Percentiles rank a stretch among this genome's conserved stretches.
These are phyloP conservation scores for Suillus plorans DNA, from an alignment of 768 basidiomycete genomes.

Conservation along the genomic window DNA sequence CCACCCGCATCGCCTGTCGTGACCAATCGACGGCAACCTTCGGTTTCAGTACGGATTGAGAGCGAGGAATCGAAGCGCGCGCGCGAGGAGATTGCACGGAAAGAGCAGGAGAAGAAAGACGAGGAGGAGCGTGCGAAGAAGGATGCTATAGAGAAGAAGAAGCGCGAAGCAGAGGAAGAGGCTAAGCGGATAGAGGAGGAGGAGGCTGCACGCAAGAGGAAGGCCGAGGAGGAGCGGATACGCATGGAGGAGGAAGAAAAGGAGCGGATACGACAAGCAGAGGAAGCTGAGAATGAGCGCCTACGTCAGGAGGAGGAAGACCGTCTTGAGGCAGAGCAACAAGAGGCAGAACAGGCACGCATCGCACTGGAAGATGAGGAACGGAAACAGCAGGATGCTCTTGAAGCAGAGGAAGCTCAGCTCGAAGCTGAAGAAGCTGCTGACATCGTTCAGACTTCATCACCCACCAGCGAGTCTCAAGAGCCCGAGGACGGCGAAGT, in stretches of 20 bases:
- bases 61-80: constrained; percentile 54
- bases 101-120: constrained; percentile 39
- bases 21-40: constrained; percentile 26
- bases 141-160: constrained; percentile 36
- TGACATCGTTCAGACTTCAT: constrained; percentile 28
- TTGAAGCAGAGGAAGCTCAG: constrained; percentile 36
- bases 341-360: constrained; percentile 40
- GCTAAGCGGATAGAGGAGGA: constrained; percentile 45
- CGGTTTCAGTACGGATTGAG: constrained; percentile 64
- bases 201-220: constrained; percentile 40
- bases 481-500: constrained; percentile 42
- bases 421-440: constrained; percentile 29
- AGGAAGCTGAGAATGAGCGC: constrained; percentile 32
- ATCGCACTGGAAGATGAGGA: constrained; percentile 35
- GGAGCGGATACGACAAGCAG: constrained; percentile 28
- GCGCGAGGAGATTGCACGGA: constrained; percentile 44
- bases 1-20: constrained; percentile 35
- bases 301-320: constrained; percentile 23
- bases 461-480: constrained; percentile 45
- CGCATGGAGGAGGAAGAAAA: constrained; percentile 41
- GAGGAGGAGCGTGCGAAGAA: constrained; percentile 36
- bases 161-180: constrained; percentile 37
- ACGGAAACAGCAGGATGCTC: constrained; percentile 25
- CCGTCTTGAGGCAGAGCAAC: constrained; percentile 31
- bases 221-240: constrained; percentile 40